Base-by-base conservation (phyloP, 208 protist genomes). In the Leptomonas pyrrhocoris region DNA sequence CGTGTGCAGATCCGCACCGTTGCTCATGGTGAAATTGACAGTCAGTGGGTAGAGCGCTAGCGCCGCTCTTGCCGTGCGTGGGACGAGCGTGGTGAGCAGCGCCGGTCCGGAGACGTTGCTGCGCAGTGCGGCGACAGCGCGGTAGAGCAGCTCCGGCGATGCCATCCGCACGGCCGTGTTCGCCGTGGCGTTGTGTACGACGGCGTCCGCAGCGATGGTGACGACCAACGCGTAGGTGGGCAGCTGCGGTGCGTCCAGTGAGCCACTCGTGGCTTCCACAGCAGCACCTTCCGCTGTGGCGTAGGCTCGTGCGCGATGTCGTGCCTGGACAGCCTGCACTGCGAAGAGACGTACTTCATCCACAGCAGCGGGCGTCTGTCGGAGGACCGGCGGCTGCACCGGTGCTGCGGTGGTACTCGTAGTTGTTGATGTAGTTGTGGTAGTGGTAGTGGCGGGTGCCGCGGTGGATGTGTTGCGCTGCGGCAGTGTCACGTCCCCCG, bases 11-110 rank as follows among this genome's bases (percentile, higher is more conserved):
- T 89, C 84, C 0, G 72, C 73, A 23, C 81, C 84, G 40, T 73
- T 90, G 72, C 74, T 73, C 63, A 88, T 70, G 27, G 82, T 89
- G 77, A 88, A 81, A 59, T 89, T 86, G 31, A 84, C 74, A 0
- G 74, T 68, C 36, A 86, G 55, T 56, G 79, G 31, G 65, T 56
- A 59, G 48, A 67, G 64, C 36, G 60, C 71, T 21, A 55, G 19
- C 18, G 57, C 72, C 16, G 55, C 66, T 13, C 40, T 21, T 23
- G 34, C 49, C 5, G 46, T 28, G 11, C 38, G 2, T 46, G 46
- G 18, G 45, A 84, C 57, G 15, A 88, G 63, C 1, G 65, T 56
- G 12, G 50, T 31, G 19, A 93, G 74, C 8, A 90, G 72, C 11
- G 53, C 53, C 4, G 65, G 55, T 45, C 84, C 77, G 7, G 74